phyloP scores from a whole-genome alignment of 305 asterid genomes.

The Rubia tinctorum region DNA sequence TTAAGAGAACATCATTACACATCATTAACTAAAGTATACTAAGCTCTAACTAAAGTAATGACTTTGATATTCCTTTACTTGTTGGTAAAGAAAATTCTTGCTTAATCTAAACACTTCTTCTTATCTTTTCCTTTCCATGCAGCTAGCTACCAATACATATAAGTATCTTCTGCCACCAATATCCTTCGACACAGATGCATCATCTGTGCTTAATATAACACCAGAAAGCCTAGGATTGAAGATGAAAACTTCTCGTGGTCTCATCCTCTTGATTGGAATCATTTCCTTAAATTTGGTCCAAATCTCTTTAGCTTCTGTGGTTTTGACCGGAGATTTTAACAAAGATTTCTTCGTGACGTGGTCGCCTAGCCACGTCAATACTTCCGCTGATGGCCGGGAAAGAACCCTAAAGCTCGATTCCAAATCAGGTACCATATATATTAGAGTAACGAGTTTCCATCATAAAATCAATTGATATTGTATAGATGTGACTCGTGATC shows the following conservation, averaged over 20 bases:
- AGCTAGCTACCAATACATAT: constrained; percentile 32
- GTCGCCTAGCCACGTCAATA: constrained; percentile 75
- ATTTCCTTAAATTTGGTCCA: constrained; percentile 15
- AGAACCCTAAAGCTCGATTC: constrained; percentile 60
- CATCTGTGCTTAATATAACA: not conserved
- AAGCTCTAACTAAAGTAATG: no score
- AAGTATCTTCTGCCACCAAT: constrained; percentile 16
- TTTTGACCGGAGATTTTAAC: constrained; percentile 82
- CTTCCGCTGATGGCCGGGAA: constrained; percentile 62
- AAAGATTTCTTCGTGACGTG: constrained; percentile 75
- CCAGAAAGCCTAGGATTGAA: not conserved
- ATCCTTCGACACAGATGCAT: not conserved
- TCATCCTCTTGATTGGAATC: constrained; percentile 19
- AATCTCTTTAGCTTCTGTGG: constrained; percentile 47
- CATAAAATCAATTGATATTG: no score
- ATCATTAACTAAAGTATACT: no score
- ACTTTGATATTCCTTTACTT: constrained; percentile 48
- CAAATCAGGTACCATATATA: constrained; percentile 43
- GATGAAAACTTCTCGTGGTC: constrained; percentile 10
- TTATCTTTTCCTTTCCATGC: constrained; percentile 36
- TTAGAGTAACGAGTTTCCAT: no score
- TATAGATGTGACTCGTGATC: no score
- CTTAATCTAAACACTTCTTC: constrained; percentile 42
- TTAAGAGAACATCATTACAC: no score
- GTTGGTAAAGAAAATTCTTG: constrained; percentile 63